These are phyloP conservation scores for Tuber magnatum DNA, from an alignment of 495 filamentous ascomycete genomes.

Conservation along the genomic window DNA sequence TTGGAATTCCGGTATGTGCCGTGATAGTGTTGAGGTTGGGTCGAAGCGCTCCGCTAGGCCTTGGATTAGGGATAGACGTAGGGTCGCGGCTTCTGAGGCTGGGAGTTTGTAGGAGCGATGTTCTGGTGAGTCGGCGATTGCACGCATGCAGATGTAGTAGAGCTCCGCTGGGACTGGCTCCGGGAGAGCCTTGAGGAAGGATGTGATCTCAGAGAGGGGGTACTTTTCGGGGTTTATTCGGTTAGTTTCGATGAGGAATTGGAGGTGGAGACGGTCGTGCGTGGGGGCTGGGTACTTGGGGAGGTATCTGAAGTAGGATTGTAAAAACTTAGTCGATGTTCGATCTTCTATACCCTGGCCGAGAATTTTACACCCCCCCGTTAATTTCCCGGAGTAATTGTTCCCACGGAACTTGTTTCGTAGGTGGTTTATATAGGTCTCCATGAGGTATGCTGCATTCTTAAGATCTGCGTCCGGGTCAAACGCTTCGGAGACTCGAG, in stretches of 20 bases:
- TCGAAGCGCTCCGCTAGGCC: slow-evolving; percentile 26
- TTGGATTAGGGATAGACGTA: slow-evolving; percentile 1
- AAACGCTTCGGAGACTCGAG: slow-evolving; percentile 18
- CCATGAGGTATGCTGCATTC: slow-evolving; percentile 18
- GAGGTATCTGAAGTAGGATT: slow-evolving; percentile 45
- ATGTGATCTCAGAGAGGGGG: slow-evolving; percentile 38
- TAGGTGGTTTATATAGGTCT: slow-evolving; percentile 44
- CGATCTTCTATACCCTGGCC: slow-evolving; percentile 45
- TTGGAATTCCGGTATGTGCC: slow-evolving; percentile 37
- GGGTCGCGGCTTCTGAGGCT: background rate
- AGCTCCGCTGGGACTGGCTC: slow-evolving; percentile 40
- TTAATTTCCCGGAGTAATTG: slow-evolving; percentile 6
- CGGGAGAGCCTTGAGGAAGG: slow-evolving; percentile 43
- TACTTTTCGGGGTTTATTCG: slow-evolving; percentile 32
- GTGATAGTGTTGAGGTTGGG: slow-evolving; percentile 23
- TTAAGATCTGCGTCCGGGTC: slow-evolving; percentile 26
- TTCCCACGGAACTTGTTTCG: slow-evolving; percentile 10
- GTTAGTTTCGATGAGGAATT: slow-evolving; percentile 42
- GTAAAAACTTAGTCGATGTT: slow-evolving; percentile 49
- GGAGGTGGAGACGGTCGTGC: slow-evolving; percentile 41
- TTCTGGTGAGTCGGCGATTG: slow-evolving; percentile 40
- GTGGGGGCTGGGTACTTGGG: slow-evolving; percentile 33
- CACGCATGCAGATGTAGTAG: slow-evolving; percentile 44
- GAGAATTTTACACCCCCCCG: slow-evolving; percentile 35
- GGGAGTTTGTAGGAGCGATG: slow-evolving; percentile 16